A percentile compares a stretch with the other conserved stretches of the same genome.
These are phyloP conservation scores for Suhomyces prunicola DNA, from an alignment of 805 yeast genomes.

Conservation along the genomic window DNA sequence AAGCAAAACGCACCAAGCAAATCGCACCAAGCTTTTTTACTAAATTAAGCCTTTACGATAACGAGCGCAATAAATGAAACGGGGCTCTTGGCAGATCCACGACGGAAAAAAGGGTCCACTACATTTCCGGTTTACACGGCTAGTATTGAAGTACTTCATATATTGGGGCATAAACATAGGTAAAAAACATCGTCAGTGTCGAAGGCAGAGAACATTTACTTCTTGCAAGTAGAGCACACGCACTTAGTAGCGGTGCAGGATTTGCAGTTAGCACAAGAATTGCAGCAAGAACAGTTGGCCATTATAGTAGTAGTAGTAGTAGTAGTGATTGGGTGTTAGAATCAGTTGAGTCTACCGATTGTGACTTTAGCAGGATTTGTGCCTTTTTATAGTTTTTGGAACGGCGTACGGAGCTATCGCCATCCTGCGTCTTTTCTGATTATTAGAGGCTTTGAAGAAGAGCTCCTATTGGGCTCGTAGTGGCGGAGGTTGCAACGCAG, in stretches of 20 bases:
- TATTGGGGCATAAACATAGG: not conserved
- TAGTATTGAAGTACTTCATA: not conserved
- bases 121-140: not conserved
- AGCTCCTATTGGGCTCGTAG: too few species aligned
- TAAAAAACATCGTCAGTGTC: not conserved
- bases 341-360: not conserved
- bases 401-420: not conserved
- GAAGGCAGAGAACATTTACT: not conserved
- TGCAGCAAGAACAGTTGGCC: constrained; percentile 11
- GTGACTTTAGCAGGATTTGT: not conserved
- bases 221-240: too few species aligned
- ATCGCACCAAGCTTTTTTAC: too few species aligned
- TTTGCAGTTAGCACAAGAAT: constrained; percentile 11
- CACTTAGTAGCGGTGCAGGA: constrained; percentile 5
- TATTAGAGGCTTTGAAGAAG: not conserved
- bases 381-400: constrained; percentile 1
- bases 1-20: too few species aligned
- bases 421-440: not conserved
- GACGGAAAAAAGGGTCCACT: not conserved
- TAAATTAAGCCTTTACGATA: too few species aligned
- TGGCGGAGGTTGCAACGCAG: not conserved
- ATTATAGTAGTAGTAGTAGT: constrained; percentile 3
- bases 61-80: too few species aligned
- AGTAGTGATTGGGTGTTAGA: not conserved
- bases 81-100: too few species aligned